Evolutionary conservation across 2,329 filamentous ascomycete species (phyloP).

Genomic region (Aspergillus latus): DNA sequence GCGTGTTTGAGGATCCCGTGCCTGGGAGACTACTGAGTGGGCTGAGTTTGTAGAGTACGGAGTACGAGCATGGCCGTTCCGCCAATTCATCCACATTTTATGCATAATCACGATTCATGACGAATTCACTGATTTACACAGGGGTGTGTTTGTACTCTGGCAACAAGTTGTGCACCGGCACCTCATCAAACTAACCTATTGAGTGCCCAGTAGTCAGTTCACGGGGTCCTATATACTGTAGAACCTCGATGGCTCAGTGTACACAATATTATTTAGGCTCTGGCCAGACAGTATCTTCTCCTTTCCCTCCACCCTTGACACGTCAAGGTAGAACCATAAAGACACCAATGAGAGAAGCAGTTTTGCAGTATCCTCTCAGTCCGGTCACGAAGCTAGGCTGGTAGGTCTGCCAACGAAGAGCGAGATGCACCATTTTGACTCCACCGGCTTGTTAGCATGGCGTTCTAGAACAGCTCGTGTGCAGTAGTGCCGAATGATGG

Average conservation of each 20-base stretch:
- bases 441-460: conserved; percentile 1
- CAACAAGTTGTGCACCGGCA: neutral
- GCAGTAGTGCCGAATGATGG: neutral
- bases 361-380: neutral
- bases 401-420: neutral
- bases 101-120: neutral
- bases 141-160: neutral
- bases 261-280: neutral
- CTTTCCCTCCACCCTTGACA: neutral
- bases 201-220: neutral
- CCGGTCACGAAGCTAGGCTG: neutral
- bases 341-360: neutral
- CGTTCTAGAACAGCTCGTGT: conserved; percentile 1
- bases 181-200: neutral
- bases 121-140: neutral
- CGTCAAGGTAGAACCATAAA: neutral
- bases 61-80: neutral
- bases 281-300: neutral
- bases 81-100: neutral
- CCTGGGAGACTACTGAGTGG: neutral
- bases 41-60: too few relatives aligned
- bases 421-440: neutral
- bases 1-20: neutral
- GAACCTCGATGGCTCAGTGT: neutral
- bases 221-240: neutral